Percentiles rank a stretch among this genome's conserved stretches.
phyloP scores from a whole-genome alignment of 805 yeast species.

The Ogataea zsoltii region DNA sequence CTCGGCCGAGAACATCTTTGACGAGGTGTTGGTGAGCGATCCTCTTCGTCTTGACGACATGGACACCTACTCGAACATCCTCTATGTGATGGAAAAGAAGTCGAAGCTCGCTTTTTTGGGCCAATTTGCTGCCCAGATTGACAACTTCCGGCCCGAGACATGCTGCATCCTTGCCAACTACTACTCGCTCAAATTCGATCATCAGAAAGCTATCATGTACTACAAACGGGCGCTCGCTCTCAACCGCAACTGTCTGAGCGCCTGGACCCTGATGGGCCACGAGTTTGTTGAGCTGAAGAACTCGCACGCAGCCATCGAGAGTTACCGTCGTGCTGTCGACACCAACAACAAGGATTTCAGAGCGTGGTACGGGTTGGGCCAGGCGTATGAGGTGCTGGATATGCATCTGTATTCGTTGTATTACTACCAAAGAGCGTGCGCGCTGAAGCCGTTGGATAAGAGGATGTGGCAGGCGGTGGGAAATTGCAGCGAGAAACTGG shows the following conservation, averaged over 20 bases:
- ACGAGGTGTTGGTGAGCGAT: constrained; percentile 67
- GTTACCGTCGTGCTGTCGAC: constrained; percentile 91
- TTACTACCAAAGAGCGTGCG: constrained; percentile 88
- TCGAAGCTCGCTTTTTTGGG: constrained; percentile 85
- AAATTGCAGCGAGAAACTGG: constrained; percentile 79
- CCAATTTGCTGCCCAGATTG: constrained; percentile 78
- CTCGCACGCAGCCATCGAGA: constrained; percentile 96
- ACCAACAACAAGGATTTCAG: constrained; percentile 85
- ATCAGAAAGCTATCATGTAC: constrained; percentile 91
- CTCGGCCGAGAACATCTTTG: constrained; percentile 78
- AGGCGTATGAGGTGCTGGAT: constrained; percentile 94
- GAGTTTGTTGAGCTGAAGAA: constrained; percentile 95
- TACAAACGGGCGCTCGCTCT: constrained; percentile 85
- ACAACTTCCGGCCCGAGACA: constrained; percentile 88
- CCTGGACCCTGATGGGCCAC: constrained; percentile 99
- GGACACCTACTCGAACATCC: constrained; percentile 91
- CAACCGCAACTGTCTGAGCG: constrained; percentile 77
- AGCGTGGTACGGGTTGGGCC: constrained; percentile 99
- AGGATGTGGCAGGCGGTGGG: constrained; percentile 98
- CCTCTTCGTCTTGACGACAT: constrained; percentile 88
- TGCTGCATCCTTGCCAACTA: constrained; percentile 94
- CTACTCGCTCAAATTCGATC: constrained; percentile 88
- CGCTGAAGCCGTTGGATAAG: constrained; percentile 83
- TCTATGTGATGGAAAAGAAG: constrained; percentile 89
- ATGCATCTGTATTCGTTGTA: constrained; percentile 92